Evolutionary conservation across 108 stramenopile genomes (phyloP).

Genomic region (Skeletonema tropicum): DNA sequence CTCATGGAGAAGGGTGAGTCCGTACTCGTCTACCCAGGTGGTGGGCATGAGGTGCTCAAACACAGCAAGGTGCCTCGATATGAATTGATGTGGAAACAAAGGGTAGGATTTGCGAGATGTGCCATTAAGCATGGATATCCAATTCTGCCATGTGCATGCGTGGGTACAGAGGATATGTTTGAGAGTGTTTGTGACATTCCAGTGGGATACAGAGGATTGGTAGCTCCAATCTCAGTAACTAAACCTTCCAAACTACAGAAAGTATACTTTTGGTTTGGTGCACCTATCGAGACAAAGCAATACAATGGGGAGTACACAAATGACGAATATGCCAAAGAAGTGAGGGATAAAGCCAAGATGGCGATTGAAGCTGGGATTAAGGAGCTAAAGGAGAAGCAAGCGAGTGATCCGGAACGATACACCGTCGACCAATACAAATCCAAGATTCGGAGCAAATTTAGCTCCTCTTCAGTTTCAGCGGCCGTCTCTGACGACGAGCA

Average conservation of each 20-base stretch:
- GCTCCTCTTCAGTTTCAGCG: background rate
- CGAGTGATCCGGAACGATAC: slow-evolving; percentile 14
- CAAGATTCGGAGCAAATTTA: background rate
- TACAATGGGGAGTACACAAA: slow-evolving; percentile 21
- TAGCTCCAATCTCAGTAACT: slow-evolving; percentile 4
- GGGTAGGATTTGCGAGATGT: slow-evolving; percentile 26
- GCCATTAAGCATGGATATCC: slow-evolving; percentile 38
- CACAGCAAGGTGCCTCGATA: slow-evolving; percentile 20
- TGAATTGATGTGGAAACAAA: slow-evolving; percentile 34
- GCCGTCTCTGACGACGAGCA: background rate
- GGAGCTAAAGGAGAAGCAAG: slow-evolving; percentile 15
- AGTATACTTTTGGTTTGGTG: slow-evolving; percentile 29
- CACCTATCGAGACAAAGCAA: slow-evolving; percentile 15
- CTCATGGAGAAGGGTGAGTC: slow-evolving; percentile 15
- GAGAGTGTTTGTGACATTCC: slow-evolving; percentile 15
- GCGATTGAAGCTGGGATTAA: slow-evolving; percentile 14
- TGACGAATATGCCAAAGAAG: slow-evolving; percentile 8
- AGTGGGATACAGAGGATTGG: slow-evolving; percentile 7
- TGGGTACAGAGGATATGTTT: slow-evolving; percentile 37
- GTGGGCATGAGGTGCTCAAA: slow-evolving; percentile 33
- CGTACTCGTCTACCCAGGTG: slow-evolving; percentile 23
- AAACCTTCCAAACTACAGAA: slow-evolving; percentile 16
- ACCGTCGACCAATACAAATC: slow-evolving; percentile 2
- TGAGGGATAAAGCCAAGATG: slow-evolving; percentile 16
- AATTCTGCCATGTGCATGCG: slow-evolving; percentile 29